phyloP scores from a whole-genome alignment of 345 rosid species.

The Ceriops zippeliana region DNA sequence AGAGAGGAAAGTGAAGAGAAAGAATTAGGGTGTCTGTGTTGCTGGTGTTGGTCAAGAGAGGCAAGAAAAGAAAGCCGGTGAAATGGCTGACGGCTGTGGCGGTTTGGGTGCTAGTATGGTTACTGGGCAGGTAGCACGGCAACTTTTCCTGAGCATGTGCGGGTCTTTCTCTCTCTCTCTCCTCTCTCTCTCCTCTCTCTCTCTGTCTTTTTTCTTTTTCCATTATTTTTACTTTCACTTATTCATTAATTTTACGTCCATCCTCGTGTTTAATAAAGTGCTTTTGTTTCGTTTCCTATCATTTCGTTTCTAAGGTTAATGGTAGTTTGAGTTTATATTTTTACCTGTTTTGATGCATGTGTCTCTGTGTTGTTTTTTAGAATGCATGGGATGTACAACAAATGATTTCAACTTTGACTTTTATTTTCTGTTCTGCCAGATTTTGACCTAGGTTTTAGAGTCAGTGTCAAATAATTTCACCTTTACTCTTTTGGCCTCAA shows the following conservation, averaged over 20 bases:
- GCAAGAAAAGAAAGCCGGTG: background rate
- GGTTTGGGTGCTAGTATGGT: slow-evolving; percentile 34
- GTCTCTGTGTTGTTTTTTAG: too few relatives aligned
- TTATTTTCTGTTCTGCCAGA: too few relatives aligned
- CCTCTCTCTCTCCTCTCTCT: too few relatives aligned
- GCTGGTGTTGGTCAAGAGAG: slow-evolving; percentile 1
- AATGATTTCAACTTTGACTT: too few relatives aligned
- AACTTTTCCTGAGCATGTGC: slow-evolving; percentile 26
- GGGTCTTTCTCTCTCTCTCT: slow-evolving; percentile 13
- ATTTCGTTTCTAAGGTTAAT: background rate
- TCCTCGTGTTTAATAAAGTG: background rate
- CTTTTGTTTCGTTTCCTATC: background rate
- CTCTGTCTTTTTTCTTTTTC: too few relatives aligned
- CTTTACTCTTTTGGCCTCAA: too few relatives aligned
- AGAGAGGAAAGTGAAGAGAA: slow-evolving; percentile 4
- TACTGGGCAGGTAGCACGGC: slow-evolving; percentile 21
- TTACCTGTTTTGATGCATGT: background rate
- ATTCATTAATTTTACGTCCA: too few relatives aligned
- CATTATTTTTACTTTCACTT: too few relatives aligned
- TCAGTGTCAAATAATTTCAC: too few relatives aligned
- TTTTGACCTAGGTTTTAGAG: too few relatives aligned
- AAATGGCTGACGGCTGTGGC: slow-evolving; percentile 29
- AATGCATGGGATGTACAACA: too few relatives aligned
- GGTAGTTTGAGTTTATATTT: background rate
- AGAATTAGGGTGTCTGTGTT: slow-evolving; percentile 6